Percentiles rank a stretch among this genome's conserved stretches.
These are phyloP conservation scores for Fraxinus angustifolia DNA, from an alignment of 305 asterid genomes.

Conservation along the genomic window DNA sequence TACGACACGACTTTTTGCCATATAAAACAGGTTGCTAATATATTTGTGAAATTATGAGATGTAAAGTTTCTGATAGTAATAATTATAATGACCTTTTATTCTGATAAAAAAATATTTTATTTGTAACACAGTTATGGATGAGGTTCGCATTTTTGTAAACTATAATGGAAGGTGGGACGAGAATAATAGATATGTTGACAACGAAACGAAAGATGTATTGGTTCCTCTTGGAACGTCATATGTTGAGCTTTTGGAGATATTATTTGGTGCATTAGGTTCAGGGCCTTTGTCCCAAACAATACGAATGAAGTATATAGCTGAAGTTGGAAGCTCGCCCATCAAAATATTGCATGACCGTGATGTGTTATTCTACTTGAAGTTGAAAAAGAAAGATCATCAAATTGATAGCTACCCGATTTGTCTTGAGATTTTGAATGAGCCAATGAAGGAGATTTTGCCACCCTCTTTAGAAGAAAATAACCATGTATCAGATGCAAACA, in stretches of 20 bases:
- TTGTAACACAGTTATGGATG: background rate
- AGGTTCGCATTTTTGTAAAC: background rate
- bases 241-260: background rate
- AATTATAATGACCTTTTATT: background rate
- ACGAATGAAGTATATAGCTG: slow-evolving; percentile 4
- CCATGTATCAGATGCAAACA: background rate
- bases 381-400: background rate
- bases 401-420: background rate
- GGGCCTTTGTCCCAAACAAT: background rate
- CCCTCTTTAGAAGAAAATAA: background rate
- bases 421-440: slow-evolving; percentile 11
- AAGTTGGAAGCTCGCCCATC: slow-evolving; percentile 7
- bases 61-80: background rate
- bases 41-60: background rate
- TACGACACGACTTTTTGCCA: background rate
- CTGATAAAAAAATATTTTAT: background rate
- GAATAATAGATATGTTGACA: background rate
- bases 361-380: background rate
- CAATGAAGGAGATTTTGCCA: slow-evolving; percentile 3
- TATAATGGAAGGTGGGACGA: slow-evolving; percentile 1
- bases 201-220: background rate
- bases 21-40: background rate
- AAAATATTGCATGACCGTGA: slow-evolving; percentile 3
- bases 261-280: background rate
- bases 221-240: slow-evolving; percentile 8